Evolutionary conservation across 345 rosid genomes (phyloP), one percentile per base, ranked within the genome.

Genomic region (Brassica carinata): DNA sequence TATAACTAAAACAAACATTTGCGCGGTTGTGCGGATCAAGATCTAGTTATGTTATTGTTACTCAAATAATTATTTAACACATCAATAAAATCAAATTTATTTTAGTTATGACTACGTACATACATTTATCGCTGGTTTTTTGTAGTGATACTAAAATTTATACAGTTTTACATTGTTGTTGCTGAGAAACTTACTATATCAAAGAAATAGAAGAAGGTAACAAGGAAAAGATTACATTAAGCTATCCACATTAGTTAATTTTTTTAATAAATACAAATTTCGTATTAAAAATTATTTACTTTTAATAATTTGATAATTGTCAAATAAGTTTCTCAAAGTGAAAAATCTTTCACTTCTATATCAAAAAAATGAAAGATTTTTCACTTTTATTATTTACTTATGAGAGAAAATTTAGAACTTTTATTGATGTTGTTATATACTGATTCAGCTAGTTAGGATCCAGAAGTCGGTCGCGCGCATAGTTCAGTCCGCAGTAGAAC

Each of bases 1-100:
- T 23, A 23, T 23, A 23, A 23, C 26, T 23, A 23, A 23, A 23
- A 23, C 1, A 23, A 23, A 23, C 26, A 23, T 23, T 23, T 23
- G 26, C 26, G 1, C 26, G 26, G 26, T 23, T 23, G 26, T 23
- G 26, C 26, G 26, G 26, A 23, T 38, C n/a, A 8, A n/a, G 6
- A 7, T 64, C 69, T 14, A 31, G 4, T 33, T 6, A 33, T 33
- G 43, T 1, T 66, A 15, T 10, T 45, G 4, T 14, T 14, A 34
- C 26, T 36, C 5, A 1, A 57, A n/a, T 34, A n/a, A 3, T 57
- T 19, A 51, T 33, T n/a, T 23, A 36, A 36, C 34, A 55, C n/a
- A 18, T 53, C 45, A 38, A 40, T 76, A 8, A 69, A 69, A 59
- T 69, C 75, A 77, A 77, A 40, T 29, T 30, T 29, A 43, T 77